Evolutionary conservation across 768 basidiomycete species (phyloP), one percentile per base, ranked within the genome.

Genomic region (Tylopilus subfusipes): DNA sequence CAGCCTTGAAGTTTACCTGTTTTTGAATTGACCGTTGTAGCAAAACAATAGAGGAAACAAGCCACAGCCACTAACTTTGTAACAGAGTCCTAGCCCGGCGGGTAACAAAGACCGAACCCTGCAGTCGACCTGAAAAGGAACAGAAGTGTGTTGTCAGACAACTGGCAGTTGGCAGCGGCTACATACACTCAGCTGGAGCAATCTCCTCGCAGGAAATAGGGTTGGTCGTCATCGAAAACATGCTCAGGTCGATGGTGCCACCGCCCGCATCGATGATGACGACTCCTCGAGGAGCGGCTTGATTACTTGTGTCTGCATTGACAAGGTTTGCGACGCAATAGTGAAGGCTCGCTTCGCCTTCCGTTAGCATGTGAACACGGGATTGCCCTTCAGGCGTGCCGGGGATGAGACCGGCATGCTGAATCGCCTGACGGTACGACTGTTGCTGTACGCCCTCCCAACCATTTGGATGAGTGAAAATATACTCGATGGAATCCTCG

Each of bases 391-490:
- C 57, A 0, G 38, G 29, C 9, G 52, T 54, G 13, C 31, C n/a
- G 5, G 59, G 51, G 22, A 68, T 31, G 16, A 68, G 59, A 13
- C 16, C 16, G 2, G 34, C 16, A 36, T 16, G 34, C 16, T 36
- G 16, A 8, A 18, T 18, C 34, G 13, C 60, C 6, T 42, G 42
- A 21, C 55, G 59, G 29, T 66, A 59, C 21, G 46, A 42, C n/a
- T 57, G 52, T 25, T 60, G 66, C 16, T 65, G 50, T 24, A 12
- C 30, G 4, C 42, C 40, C 27, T 50, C 49, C 49, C 49, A 50
- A 3, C 49, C 40, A 16, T 68, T 67, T 8, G 66, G 66, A 42
- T 61, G 59, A 6, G 63, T 58, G 18, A 63, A 56, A 12, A 68
- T 53, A 30, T 60, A 61, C 9, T 61, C 58, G 33, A 55, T 60